Base-by-base conservation (phyloP, 1,139 yeast species). In the Taphrina communis region DNA sequence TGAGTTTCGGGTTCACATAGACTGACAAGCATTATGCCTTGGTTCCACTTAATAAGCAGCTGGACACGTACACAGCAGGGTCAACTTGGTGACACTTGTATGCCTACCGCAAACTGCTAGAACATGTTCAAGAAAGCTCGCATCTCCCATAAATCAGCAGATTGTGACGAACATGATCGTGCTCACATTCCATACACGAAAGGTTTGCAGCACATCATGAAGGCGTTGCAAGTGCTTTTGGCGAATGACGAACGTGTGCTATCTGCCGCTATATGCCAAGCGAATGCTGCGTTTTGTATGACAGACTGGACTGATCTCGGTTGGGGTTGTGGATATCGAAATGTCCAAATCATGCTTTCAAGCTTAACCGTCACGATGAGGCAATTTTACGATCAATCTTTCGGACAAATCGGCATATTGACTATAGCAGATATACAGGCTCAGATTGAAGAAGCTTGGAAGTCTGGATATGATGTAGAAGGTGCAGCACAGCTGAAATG, bases 271-370 rank as follows among this genome's bases (percentile, higher is more conserved):
- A 44, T 31, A 17, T 63, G 67, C 39, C 55, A 48, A 14, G 25
- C 25, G 6, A 61, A 36, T 7, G 52, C 25, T 11, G 6, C 48
- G 6, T 51, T 38, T 21, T 63, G 53, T 38, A 50, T 35, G 35
- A 63, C 52, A 7, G 56, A 44, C 41, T 41, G 53, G 61, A 31
- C 31, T 12, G 71, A 69, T 21, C 44, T 48, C 5, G 70, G 70
- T 14, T 69, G 70, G 70, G 71, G 71, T 44, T 69, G 71, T 51
- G 71, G 70, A 17, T 69, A 56, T 31, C 71, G 71, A 42, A 69
- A 69, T 53, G 56, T 56, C 3, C 69, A 66, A 56, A 58, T 42
- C 53, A 53, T 69, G n/a, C 36, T 69, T n/a, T 68, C 70, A 3
- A 48, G 48, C 19, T 44, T 69, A 8, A n/a, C n/a, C 46, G 48